Conservation (phyloP, 1,284 basidiomycete genomes). For the Heterobasidion irregulare region DNA sequence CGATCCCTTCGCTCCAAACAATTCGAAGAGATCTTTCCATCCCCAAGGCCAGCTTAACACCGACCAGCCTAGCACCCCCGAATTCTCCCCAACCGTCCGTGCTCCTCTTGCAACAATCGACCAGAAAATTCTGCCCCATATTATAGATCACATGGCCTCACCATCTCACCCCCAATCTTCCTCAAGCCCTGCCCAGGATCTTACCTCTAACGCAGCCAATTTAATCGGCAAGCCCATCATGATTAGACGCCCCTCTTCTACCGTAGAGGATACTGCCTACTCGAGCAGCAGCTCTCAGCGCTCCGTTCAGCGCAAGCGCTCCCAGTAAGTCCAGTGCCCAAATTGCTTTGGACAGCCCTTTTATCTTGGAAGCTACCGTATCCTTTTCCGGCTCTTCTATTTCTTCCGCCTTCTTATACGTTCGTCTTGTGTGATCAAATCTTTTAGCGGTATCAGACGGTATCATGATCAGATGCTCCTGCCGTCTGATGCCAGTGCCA, state of each 20-base stretch:
- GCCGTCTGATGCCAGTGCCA: not conserved
- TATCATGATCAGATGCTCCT: not conserved
- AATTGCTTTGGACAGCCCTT: not conserved
- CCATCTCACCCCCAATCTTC: constrained; percentile 1
- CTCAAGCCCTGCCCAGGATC: constrained; percentile 1
- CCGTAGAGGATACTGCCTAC: constrained; percentile 6
- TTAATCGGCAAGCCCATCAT: constrained; percentile 8
- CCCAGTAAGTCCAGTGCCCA: constrained; percentile 7
- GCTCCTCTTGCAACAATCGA: constrained; percentile 11
- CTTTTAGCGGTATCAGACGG: not conserved
- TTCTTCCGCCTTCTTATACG: not conserved
- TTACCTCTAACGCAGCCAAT: constrained; percentile 1
- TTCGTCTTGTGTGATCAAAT: not conserved
- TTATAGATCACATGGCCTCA: constrained; percentile 2
- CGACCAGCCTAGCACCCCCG: not conserved
- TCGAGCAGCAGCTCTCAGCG: constrained; percentile 1
- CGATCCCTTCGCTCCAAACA: not conserved
- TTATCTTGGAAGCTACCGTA: not conserved
- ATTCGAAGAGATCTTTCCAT: not conserved
- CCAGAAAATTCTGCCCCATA: constrained; percentile 7
- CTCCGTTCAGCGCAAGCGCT: constrained; percentile 6
- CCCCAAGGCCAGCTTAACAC: constrained; percentile 1
- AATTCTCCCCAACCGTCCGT: constrained; percentile 8
- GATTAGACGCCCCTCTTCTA: constrained; percentile 8
- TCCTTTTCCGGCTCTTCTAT: not conserved